Conservation (phyloP, 2,329 filamentous ascomycete genomes). For the Orbilia oligospora region DNA sequence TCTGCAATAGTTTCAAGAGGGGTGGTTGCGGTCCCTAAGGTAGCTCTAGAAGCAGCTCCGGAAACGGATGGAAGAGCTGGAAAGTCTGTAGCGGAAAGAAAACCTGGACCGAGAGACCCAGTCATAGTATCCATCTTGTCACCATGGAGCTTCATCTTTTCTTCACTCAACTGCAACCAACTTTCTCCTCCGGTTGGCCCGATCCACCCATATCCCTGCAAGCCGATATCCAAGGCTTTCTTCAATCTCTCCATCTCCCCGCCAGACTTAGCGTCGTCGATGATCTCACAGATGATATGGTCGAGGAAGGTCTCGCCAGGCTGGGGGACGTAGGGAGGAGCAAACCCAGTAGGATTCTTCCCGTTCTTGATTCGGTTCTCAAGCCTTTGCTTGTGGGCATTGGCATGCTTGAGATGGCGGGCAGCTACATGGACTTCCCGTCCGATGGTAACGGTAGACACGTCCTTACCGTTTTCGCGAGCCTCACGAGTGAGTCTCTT, state of each 20-base stretch:
- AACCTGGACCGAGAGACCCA: constrained; percentile 5
- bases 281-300: constrained; percentile 44
- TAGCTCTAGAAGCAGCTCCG: too few relatives aligned
- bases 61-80: not conserved
- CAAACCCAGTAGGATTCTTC: not conserved
- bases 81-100: not conserved
- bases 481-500: constrained; percentile 15
- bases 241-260: constrained; percentile 32
- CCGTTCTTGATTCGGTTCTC: constrained; percentile 9
- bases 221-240: constrained; percentile 14
- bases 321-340: constrained; percentile 45
- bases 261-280: constrained; percentile 57
- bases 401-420: constrained; percentile 18
- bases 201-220: constrained; percentile 39
- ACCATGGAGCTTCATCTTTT: constrained; percentile 30
- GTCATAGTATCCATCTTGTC: constrained; percentile 39
- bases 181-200: constrained; percentile 31
- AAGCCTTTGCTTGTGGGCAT: constrained; percentile 29
- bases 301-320: constrained; percentile 53
- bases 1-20: not conserved
- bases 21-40: not conserved
- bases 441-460: not conserved
- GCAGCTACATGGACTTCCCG: constrained; percentile 10
- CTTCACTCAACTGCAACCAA: constrained; percentile 37
- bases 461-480: not conserved